Evolutionary conservation across 495 filamentous ascomycete genomes (phyloP).

Genomic region (Coniosporium apollinis): DNA sequence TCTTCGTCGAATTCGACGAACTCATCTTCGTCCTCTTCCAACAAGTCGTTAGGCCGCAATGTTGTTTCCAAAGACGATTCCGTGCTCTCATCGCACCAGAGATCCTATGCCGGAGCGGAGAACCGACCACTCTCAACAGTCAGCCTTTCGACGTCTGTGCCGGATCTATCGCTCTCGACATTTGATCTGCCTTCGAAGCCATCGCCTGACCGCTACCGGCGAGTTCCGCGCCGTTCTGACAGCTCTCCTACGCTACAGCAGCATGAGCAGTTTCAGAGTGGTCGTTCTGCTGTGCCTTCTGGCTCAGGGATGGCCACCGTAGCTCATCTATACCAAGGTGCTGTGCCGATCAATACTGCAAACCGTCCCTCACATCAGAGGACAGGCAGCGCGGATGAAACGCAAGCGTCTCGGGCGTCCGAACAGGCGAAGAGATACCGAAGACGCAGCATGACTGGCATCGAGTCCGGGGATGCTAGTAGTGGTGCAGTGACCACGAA

Average conservation of each 20-base stretch:
- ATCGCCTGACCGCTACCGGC: slow-evolving; percentile 49
- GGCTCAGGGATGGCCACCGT: slow-evolving; percentile 27
- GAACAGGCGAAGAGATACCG: slow-evolving; percentile 64
- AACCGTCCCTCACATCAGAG: slow-evolving; percentile 17
- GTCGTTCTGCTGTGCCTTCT: slow-evolving; percentile 26
- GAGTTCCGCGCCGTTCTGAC: slow-evolving; percentile 35
- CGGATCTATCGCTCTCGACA: slow-evolving; percentile 31
- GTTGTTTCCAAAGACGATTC: slow-evolving; percentile 19
- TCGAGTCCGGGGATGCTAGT: slow-evolving; percentile 48
- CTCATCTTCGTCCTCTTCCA: slow-evolving; percentile 1
- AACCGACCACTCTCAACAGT: slow-evolving; percentile 26
- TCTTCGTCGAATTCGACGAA: slow-evolving; percentile 24
- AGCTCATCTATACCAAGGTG: slow-evolving; percentile 21
- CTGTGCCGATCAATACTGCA: no score
- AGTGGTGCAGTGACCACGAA: slow-evolving; percentile 3
- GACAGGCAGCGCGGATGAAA: slow-evolving; percentile 38
- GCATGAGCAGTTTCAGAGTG: slow-evolving; percentile 8
- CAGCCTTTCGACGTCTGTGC: slow-evolving; percentile 27
- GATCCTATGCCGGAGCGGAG: slow-evolving; percentile 32
- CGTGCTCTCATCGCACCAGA: slow-evolving; percentile 22
- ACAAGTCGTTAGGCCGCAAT: not conserved
- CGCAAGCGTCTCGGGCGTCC: slow-evolving; percentile 26
- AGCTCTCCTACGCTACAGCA: slow-evolving; percentile 10
- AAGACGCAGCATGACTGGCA: slow-evolving; percentile 64
- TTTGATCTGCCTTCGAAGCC: slow-evolving; percentile 18